Evolutionary conservation across 495 filamentous ascomycete genomes (phyloP).

Genomic region (Stereocaulon alpinum): DNA sequence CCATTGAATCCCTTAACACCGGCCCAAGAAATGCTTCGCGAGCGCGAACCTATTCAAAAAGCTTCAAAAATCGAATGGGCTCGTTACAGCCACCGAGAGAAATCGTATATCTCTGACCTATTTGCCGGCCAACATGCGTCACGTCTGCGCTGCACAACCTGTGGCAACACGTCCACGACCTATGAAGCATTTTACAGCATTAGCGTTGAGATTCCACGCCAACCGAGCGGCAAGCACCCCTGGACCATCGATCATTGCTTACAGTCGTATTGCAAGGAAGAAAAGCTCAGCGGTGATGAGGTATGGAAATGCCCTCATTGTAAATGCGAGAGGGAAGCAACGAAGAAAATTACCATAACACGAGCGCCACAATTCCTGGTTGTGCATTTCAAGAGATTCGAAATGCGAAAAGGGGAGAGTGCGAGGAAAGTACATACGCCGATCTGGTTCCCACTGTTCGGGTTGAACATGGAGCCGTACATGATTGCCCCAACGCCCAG

Average conservation of each 20-base stretch:
- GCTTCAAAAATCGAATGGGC: conserved; percentile 59
- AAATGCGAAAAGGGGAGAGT: conserved; percentile 43
- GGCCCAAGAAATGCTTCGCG: conserved; percentile 52
- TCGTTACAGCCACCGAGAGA: conserved; percentile 57
- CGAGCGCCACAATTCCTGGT: conserved; percentile 60
- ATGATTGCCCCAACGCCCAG: conserved; percentile 15
- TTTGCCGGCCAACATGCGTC: conserved; percentile 65
- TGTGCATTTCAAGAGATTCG: conserved; percentile 69
- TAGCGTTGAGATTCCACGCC: conserved; percentile 53
- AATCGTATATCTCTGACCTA: conserved; percentile 54
- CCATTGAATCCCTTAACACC: conserved; percentile 49
- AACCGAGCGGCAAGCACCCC: conserved; percentile 27
- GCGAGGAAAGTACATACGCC: conserved; percentile 57
- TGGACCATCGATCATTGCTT: conserved; percentile 53
- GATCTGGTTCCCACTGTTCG: conserved; percentile 56
- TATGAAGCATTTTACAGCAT: conserved; percentile 64
- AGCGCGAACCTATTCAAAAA: conserved; percentile 47
- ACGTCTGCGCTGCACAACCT: conserved; percentile 52
- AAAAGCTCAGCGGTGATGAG: conserved; percentile 55
- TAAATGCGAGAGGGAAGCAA: conserved; percentile 57
- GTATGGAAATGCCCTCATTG: conserved; percentile 64
- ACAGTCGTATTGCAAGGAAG: conserved; percentile 56
- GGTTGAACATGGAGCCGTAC: conserved; percentile 46
- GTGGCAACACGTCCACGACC: conserved; percentile 56
- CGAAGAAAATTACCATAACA: conserved; percentile 63